Base-by-base conservation (phyloP, 2,329 filamentous ascomycete genomes). In the Colletotrichum sp. region DNA sequence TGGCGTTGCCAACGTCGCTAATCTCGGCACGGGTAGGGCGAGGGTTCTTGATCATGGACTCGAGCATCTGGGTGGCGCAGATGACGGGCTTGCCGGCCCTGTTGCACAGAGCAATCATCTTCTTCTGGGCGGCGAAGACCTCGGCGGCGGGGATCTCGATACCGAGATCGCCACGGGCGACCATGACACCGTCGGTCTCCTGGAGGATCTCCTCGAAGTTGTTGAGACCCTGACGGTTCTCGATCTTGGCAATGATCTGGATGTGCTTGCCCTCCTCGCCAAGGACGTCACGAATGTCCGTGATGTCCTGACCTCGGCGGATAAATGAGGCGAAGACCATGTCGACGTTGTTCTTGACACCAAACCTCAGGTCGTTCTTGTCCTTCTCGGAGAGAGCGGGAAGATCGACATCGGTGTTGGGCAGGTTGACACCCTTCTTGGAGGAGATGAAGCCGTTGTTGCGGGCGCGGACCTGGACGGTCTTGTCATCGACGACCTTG, bases 61-160 rank as follows among this genome's bases (percentile, higher is more conserved):
- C 97, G 79, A 99, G 92, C 97, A 99, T 99, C 90, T 99, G 97
- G 54, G 97, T 99, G 74, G 97, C 97, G 87, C 96, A 98, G 84
- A 99, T 98, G 85, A 96, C 96, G 79, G 97, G 97, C 91, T 99
- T 99, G 86, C 97, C 97, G 79, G 95, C 96, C 83, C 98, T 93
- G 90, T 99, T 99, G 92, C 97, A 99, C 93, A 98, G 98, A 87
- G 97, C 96, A 86, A 99, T 99, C 91, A 99, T 96, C 95, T 99
- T 99, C 94, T 99, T 99, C 90, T 99, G 97, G 71, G 97, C 97
- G 79, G 98, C 95, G 87, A 99, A 99, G 78, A 99, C 97, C 90
- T 99, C 97, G 77, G 96, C 95, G 75, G 97, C 96, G 64, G 97
- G 96, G 80, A 99, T 99, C 88, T 99, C 97, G 81, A 99, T 99